Conservation (phyloP, 2,329 filamentous ascomycete genomes). For the Colletotrichum eleusines region DNA sequence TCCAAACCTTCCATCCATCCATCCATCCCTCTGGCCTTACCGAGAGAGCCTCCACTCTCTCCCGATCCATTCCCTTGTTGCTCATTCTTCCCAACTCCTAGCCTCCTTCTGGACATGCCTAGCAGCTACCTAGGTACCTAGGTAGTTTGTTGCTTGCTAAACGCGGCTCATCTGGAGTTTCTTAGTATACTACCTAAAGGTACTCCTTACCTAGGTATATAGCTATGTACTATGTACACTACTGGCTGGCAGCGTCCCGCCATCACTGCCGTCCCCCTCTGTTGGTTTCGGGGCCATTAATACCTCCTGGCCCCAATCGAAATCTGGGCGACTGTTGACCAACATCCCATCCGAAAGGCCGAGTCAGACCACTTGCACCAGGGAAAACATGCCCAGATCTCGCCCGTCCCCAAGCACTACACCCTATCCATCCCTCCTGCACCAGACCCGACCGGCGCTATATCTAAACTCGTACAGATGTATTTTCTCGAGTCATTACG, state of each 20-base stretch:
- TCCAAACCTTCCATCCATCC: neutral
- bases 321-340: conserved; percentile 33
- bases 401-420: too few species aligned
- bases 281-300: too few species aligned
- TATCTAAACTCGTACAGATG: conserved; percentile 11
- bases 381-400: neutral
- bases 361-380: conserved; percentile 24
- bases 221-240: too few species aligned
- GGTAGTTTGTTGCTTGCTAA: neutral
- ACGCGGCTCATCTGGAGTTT: neutral
- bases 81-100: neutral
- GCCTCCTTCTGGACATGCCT: neutral
- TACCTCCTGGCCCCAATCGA: conserved; percentile 23
- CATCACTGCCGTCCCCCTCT: neutral
- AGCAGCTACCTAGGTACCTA: neutral
- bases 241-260: neutral
- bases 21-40: too few species aligned
- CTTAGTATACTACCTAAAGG: too few species aligned
- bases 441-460: neutral
- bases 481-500: conserved; percentile 15
- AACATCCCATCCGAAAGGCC: conserved; percentile 34
- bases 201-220: too few species aligned
- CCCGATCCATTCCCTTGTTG: neutral
- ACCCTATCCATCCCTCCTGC: too few species aligned
- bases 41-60: neutral